A percentile compares a stretch with the other conserved stretches of the same genome.
Conservation (phyloP, 352 stramenopile genomes). For the Phytopythium aichiense region DNA sequence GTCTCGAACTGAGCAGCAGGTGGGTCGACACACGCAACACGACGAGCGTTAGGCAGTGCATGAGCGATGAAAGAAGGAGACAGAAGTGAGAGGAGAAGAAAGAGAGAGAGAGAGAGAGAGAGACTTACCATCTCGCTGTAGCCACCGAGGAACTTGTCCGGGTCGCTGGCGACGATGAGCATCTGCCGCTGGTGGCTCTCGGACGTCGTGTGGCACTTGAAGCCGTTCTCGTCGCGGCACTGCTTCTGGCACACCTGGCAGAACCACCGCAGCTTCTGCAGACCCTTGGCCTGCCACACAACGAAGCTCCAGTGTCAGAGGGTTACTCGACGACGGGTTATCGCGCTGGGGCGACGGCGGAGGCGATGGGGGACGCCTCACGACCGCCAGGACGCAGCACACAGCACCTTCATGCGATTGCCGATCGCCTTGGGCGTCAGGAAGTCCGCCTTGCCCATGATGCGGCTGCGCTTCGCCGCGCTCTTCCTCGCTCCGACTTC, state of each 20-base stretch:
- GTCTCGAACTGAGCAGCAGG: slow-evolving; percentile 88
- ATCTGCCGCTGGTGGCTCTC: slow-evolving; percentile 99
- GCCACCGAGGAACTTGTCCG: slow-evolving; percentile 91
- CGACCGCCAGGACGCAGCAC: not conserved
- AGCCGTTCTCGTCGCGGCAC: slow-evolving; percentile 99
- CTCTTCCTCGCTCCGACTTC: not conserved
- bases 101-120: not conserved
- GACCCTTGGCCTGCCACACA: slow-evolving; percentile 82
- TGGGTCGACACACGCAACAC: not conserved
- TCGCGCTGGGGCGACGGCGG: not conserved
- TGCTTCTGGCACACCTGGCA: slow-evolving; percentile 99
- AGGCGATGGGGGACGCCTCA: not conserved
- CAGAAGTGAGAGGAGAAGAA: not conserved
- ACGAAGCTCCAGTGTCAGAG: not conserved
- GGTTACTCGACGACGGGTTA: not conserved
- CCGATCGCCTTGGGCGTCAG: slow-evolving; percentile 82
- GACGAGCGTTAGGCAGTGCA: not conserved
- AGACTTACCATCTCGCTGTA: slow-evolving; percentile 66
- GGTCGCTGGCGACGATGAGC: slow-evolving; percentile 96
- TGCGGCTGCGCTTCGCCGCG: not conserved
- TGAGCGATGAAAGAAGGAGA: not conserved
- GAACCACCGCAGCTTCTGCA: slow-evolving; percentile 99
- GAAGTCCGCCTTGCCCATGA: slow-evolving; percentile 85
- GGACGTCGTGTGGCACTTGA: slow-evolving; percentile 98
- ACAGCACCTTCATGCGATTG: slow-evolving; percentile 80